Conservation (phyloP, 129 eudicot genomes). For the Chrysanthemum lavandulifolium region DNA sequence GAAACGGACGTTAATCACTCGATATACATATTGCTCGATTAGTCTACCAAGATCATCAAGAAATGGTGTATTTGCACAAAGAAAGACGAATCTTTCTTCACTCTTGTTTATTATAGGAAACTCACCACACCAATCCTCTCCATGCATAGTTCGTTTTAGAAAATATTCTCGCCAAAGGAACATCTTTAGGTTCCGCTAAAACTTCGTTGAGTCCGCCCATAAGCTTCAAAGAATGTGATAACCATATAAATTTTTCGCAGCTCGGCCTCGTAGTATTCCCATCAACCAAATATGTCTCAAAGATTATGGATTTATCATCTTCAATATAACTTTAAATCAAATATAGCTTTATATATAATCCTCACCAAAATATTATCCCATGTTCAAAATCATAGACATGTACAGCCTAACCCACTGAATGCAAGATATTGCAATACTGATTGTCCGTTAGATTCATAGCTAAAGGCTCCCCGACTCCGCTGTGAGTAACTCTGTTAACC, state of each 20-base stretch:
- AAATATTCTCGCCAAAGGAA: slow-evolving; percentile 46
- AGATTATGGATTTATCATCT: background rate
- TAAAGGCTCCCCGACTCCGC: slow-evolving; percentile 35
- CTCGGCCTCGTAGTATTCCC: slow-evolving; percentile 49
- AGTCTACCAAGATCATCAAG: slow-evolving; percentile 64
- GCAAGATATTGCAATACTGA: slow-evolving; percentile 84
- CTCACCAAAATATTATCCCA: slow-evolving; percentile 77
- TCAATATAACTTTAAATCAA: background rate
- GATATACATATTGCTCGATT: slow-evolving; percentile 24
- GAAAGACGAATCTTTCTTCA: slow-evolving; percentile 49
- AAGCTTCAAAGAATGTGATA: slow-evolving; percentile 80
- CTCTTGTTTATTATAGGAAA: slow-evolving; percentile 65
- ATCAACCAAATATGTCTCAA: background rate
- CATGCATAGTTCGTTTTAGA: slow-evolving; percentile 39
- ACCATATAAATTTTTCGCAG: slow-evolving; percentile 74
- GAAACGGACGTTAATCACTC: slow-evolving; percentile 60
- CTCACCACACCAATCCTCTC: slow-evolving; percentile 79
- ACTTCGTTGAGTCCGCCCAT: slow-evolving; percentile 55
- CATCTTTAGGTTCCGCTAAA: slow-evolving; percentile 43
- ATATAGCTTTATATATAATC: too few relatives aligned
- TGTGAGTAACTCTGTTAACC: slow-evolving; percentile 32
- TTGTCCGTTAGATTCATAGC: slow-evolving; percentile 63
- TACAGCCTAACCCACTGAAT: slow-evolving; percentile 88
- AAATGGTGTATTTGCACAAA: slow-evolving; percentile 65
- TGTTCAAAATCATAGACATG: slow-evolving; percentile 60